Evolutionary conservation across 2,329 filamentous ascomycete genomes (phyloP), one percentile per base, ranked within the genome.

Genomic region (Cyphellophora europaea): DNA sequence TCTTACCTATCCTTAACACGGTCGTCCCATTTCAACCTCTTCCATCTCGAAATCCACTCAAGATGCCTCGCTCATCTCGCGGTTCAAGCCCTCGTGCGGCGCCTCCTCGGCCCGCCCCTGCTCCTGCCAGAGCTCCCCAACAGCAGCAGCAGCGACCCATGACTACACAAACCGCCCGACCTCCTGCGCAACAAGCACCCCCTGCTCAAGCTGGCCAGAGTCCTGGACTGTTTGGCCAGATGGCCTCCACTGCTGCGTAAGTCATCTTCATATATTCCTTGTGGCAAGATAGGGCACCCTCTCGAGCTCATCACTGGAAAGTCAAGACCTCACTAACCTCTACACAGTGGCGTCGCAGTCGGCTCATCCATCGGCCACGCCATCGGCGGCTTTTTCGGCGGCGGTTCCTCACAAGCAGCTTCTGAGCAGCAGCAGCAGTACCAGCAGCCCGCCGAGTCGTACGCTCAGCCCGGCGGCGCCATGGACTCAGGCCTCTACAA

Each of bases 221-320:
- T 17, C 79, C 86, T 4, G 89, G 91, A 45, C 72, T 98, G 8
- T 86, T 98, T 51, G 89, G 86, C 40, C 86, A 96, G 72, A 95
- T 98, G 83, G 91, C 91, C 49, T 87, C 80, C 57, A 98, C 91
- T 38, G 91, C 91, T 61, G 91, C 91, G 89, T 96, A 80, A 69
- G 87, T 79, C 25, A 30, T 13, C 15, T 18, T n/a, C n/a, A n/a
- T n/a, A n/a, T n/a, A n/a, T n/a, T n/a, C n/a, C n/a, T n/a, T n/a
- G 33, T 36, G 30, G 31, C 37, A 8, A 30, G 27, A 8, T 13
- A 12, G 11, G 6, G 8, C 6, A n/a, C 6, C 15, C 13, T 30
- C 15, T 8, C 27, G 6, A 8, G 11, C 15, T 30, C 27, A 13
- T 13, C 27, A 12, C 27, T 13, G 8, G 15, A 30, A 25, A 25